phyloP scores from a whole-genome alignment of 2,329 filamentous ascomycete species.

The Chrysoporthe austroafricana region DNA sequence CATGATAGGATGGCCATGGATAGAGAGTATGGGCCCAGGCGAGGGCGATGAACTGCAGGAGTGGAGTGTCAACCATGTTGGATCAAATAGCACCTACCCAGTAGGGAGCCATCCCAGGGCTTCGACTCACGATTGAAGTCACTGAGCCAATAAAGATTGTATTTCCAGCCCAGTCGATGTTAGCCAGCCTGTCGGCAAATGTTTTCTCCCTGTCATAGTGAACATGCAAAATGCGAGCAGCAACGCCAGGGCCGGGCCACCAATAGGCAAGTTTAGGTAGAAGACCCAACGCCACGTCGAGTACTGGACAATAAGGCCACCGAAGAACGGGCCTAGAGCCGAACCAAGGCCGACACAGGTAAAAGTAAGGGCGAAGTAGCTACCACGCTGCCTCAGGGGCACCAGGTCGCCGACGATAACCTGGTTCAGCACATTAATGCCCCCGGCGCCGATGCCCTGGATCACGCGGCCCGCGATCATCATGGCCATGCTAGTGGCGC shows the following conservation, averaged over 20 bases:
- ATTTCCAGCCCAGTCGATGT: conserved; percentile 19
- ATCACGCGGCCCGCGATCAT: conserved; percentile 54
- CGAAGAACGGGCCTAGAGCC: conserved; percentile 13
- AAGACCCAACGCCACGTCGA: conserved; percentile 22
- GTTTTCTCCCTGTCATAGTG: conserved; percentile 2
- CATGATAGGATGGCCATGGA: conserved; percentile 5
- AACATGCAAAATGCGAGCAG: conserved; percentile 33
- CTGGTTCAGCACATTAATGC: conserved; percentile 40
- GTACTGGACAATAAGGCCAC: conserved; percentile 9
- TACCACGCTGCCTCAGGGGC: conserved; percentile 42
- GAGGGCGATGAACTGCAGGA: conserved; percentile 1
- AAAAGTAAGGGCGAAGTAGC: conserved; percentile 41
- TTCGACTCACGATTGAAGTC: too few relatives aligned
- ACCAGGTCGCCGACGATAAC: conserved; percentile 32
- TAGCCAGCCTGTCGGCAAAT: background rate
- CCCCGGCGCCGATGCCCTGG: conserved; percentile 51
- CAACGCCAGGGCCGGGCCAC: conserved; percentile 35
- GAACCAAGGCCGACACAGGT: background rate
- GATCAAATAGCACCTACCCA: too few relatives aligned
- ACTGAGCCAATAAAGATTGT: conserved; percentile 8
- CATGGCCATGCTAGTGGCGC: conserved; percentile 41
- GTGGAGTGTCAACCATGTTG: too few relatives aligned
- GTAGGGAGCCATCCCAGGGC: too few relatives aligned
- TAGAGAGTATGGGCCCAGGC: conserved; percentile 5
- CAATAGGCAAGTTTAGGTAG: conserved; percentile 38